Conservation (phyloP, 2,329 filamentous ascomycete genomes). For the Eurotiales sp. region DNA sequence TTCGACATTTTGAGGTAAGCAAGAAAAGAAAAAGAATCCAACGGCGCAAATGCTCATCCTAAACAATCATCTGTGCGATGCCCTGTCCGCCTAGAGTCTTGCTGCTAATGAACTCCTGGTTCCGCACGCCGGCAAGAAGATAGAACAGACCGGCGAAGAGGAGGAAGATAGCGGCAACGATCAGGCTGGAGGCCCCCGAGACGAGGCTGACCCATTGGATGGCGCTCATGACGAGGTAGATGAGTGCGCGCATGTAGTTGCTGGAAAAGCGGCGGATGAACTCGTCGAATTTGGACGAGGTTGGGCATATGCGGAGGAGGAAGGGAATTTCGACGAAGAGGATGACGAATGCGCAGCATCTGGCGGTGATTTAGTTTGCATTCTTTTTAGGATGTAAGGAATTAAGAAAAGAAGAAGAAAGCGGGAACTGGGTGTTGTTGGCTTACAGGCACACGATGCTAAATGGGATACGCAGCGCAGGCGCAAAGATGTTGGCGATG, state of each 20-base stretch:
- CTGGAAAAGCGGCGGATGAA: slow-evolving; percentile 90
- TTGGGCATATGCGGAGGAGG: slow-evolving; percentile 95
- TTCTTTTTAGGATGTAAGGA: no score
- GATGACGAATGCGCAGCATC: slow-evolving; percentile 67
- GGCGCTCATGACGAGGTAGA: slow-evolving; percentile 76
- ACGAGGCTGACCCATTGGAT: slow-evolving; percentile 82
- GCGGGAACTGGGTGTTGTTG: not conserved
- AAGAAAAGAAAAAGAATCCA: no score
- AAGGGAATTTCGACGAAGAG: slow-evolving; percentile 89
- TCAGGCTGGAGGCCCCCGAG: slow-evolving; percentile 63
- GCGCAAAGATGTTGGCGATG: slow-evolving; percentile 65
- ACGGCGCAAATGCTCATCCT: no score
- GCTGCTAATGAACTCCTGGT: slow-evolving; percentile 57
- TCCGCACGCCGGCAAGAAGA: slow-evolving; percentile 42
- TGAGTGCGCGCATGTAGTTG: slow-evolving; percentile 91
- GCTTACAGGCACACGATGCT: slow-evolving; percentile 57
- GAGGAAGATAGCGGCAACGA: slow-evolving; percentile 81
- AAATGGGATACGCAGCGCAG: slow-evolving; percentile 57
- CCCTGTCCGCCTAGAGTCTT: slow-evolving; percentile 94
- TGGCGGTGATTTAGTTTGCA: slow-evolving; percentile 38
- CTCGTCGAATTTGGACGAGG: slow-evolving; percentile 79
- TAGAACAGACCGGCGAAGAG: slow-evolving; percentile 77
- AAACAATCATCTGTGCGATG: slow-evolving; percentile 97
- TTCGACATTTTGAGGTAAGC: no score
- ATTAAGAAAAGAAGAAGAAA: no score